Conservation (phyloP, 306 rosid genomes). For the Echinosophora koreensis region DNA sequence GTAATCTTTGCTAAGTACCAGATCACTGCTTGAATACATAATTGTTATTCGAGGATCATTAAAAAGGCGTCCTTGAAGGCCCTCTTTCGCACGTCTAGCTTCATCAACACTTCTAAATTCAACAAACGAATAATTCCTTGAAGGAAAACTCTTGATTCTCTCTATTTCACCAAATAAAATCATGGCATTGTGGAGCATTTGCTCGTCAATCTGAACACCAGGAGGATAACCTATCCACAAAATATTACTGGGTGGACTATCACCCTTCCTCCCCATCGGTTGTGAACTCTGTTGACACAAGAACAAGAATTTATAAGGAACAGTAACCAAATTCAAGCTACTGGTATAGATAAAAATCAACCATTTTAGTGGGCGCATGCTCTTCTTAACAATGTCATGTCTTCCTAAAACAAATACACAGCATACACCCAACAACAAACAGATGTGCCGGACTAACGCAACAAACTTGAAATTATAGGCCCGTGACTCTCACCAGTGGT, state of each 20-base stretch:
- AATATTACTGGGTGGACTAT: slow-evolving; percentile 76
- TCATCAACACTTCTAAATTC: slow-evolving; percentile 98
- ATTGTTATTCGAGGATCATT: slow-evolving; percentile 94
- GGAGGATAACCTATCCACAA: slow-evolving; percentile 97
- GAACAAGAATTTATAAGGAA: slow-evolving; percentile 30
- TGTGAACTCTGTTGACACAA: slow-evolving; percentile 69
- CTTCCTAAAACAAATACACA: slow-evolving; percentile 24
- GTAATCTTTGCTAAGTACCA: slow-evolving; percentile 75
- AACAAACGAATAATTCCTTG: slow-evolving; percentile 86
- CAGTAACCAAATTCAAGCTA: slow-evolving; percentile 26
- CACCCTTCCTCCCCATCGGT: slow-evolving; percentile 68
- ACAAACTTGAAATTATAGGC: slow-evolving; percentile 36
- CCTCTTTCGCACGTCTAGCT: slow-evolving; percentile 99
- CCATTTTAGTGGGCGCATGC: slow-evolving; percentile 11
- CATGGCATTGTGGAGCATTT: slow-evolving; percentile 99
- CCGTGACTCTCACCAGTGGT: slow-evolving; percentile 66
- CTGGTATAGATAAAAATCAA: slow-evolving; percentile 5
- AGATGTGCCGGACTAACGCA: slow-evolving; percentile 14
- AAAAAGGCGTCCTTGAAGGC: slow-evolving; percentile 96
- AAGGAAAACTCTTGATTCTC: slow-evolving; percentile 89
- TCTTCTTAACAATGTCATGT: background rate
- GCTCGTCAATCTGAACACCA: slow-evolving; percentile 91
- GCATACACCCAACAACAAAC: slow-evolving; percentile 17
- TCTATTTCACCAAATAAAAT: slow-evolving; percentile 98
- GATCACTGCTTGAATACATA: slow-evolving; percentile 86